A percentile compares a stretch with the other conserved stretches of the same genome.
Conservation (phyloP, 2,329 filamentous ascomycete genomes). For the Aspergillus sp. region DNA sequence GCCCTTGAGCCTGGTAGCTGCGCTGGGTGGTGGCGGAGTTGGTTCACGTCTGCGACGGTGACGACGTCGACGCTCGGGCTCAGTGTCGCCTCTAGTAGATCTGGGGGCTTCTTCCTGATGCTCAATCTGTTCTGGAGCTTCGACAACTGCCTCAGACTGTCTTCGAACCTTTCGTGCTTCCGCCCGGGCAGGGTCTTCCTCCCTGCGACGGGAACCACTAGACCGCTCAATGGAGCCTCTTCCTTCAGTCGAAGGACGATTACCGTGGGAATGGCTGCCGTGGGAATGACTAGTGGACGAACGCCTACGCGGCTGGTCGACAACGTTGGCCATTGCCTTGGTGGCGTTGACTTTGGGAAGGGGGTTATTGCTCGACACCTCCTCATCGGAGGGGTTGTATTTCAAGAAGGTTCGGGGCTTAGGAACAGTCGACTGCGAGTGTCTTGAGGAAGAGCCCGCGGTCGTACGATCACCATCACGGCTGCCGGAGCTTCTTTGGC, state of each 20-base stretch:
- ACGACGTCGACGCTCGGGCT: conserved; percentile 24
- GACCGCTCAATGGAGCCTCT: conserved; percentile 25
- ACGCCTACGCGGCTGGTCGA: conserved; percentile 27
- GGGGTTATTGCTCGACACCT: conserved; percentile 41
- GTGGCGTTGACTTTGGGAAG: conserved; percentile 38
- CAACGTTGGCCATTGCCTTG: conserved; percentile 31
- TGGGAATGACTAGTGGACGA: conserved; percentile 32
- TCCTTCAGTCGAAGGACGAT: conserved; percentile 27
- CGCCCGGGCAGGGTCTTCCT: conserved; percentile 29
- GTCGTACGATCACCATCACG: conserved; percentile 21
- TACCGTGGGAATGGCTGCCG: conserved; percentile 24
- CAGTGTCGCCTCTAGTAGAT: conserved; percentile 15
- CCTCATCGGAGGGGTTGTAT: conserved; percentile 38
- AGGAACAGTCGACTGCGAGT: conserved; percentile 18
- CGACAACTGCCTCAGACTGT: conserved; percentile 21
- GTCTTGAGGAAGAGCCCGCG: conserved; percentile 29
- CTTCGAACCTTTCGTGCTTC: conserved; percentile 25
- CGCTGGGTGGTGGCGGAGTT: conserved; percentile 26
- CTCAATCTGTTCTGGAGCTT: conserved; percentile 17
- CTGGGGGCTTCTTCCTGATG: conserved; percentile 5
- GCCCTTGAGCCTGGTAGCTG: conserved; percentile 31
- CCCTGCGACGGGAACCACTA: conserved; percentile 27
- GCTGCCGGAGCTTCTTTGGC: conserved; percentile 24
- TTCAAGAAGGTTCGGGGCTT: conserved; percentile 32
- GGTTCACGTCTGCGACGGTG: conserved; percentile 30